These are phyloP conservation scores for Oryza australiensis DNA, from an alignment of 176 grass and related monocot genomes.

Conservation along the genomic window DNA sequence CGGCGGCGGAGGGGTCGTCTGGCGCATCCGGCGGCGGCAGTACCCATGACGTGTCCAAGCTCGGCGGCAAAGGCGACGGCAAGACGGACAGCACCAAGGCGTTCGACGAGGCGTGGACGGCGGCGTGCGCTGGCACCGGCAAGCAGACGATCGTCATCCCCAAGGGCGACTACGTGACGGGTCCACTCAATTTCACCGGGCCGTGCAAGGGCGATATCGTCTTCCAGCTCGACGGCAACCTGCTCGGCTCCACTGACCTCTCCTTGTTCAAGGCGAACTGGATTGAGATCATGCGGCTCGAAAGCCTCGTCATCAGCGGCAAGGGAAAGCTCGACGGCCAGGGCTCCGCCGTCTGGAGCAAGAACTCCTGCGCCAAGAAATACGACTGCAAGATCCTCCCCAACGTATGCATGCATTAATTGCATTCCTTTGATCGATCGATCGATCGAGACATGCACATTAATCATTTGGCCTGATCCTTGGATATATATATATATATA, in stretches of 20 bases:
- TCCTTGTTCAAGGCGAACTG: conserved; percentile 33
- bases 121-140: conserved; percentile 37
- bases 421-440: no score
- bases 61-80: conserved; percentile 48
- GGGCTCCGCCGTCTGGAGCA: conserved; percentile 49
- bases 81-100: conserved; percentile 56
- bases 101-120: conserved; percentile 44
- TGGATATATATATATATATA: neutral
- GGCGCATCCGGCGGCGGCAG: neutral
- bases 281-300: conserved; percentile 51
- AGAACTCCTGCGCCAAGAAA: conserved; percentile 50
- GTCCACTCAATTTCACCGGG: conserved; percentile 44
- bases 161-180: conserved; percentile 41
- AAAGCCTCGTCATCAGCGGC: conserved; percentile 46
- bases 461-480: neutral
- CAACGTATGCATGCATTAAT: conserved; percentile 16
- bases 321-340: conserved; percentile 57
- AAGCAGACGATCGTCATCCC: conserved; percentile 43
- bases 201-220: conserved; percentile 53
- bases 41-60: conserved; percentile 26
- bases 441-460: no score
- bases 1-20: neutral
- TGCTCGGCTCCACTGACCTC: conserved; percentile 51
- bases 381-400: conserved; percentile 60
- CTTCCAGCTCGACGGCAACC: conserved; percentile 51